These are phyloP conservation scores for Dothideomycetes sp. DNA, from an alignment of 2,329 filamentous ascomycete genomes.

Conservation along the genomic window DNA sequence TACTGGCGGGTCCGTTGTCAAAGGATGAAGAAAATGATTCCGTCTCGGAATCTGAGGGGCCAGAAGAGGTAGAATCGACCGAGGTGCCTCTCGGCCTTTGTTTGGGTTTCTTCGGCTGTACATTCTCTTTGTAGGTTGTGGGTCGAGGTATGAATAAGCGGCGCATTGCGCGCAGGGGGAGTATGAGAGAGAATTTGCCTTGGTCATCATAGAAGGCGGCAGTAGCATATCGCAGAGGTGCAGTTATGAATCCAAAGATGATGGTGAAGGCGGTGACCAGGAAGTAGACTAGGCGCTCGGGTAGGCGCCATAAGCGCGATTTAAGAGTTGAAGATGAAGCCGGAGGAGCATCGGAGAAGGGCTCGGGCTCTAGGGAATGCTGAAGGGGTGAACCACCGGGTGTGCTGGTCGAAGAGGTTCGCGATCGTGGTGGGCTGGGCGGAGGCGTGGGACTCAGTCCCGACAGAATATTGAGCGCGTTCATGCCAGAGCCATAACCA, in stretches of 20 bases:
- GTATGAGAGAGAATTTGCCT: conserved; percentile 68
- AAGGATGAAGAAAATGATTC: conserved; percentile 35
- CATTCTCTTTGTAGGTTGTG: not conserved
- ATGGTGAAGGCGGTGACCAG: conserved; percentile 69
- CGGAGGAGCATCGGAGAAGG: conserved; percentile 24
- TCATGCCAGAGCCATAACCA: conserved; percentile 55
- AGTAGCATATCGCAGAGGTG: conserved; percentile 73
- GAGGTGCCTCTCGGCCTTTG: conserved; percentile 31
- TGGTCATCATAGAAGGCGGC: conserved; percentile 75
- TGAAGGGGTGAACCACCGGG: not conserved
- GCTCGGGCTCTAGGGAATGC: conserved; percentile 51
- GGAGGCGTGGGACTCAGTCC: conserved; percentile 52
- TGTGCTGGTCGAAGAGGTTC: conserved; percentile 45
- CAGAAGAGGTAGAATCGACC: conserved; percentile 44
- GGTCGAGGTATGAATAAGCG: conserved; percentile 7
- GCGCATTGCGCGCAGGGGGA: conserved; percentile 51
- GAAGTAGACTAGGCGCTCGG: conserved; percentile 60
- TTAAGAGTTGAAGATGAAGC: conserved; percentile 22
- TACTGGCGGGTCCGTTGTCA: conserved; percentile 38
- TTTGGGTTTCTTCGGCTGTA: conserved; percentile 14
- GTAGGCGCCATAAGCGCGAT: conserved; percentile 42
- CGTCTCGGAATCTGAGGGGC: conserved; percentile 58
- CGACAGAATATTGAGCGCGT: conserved; percentile 87
- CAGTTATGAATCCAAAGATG: conserved; percentile 67
- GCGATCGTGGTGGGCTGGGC: conserved; percentile 35